Evolutionary conservation across 1,139 yeast genomes (phyloP), one percentile per base, ranked within the genome.

Genomic region (Taphrina pruni): DNA sequence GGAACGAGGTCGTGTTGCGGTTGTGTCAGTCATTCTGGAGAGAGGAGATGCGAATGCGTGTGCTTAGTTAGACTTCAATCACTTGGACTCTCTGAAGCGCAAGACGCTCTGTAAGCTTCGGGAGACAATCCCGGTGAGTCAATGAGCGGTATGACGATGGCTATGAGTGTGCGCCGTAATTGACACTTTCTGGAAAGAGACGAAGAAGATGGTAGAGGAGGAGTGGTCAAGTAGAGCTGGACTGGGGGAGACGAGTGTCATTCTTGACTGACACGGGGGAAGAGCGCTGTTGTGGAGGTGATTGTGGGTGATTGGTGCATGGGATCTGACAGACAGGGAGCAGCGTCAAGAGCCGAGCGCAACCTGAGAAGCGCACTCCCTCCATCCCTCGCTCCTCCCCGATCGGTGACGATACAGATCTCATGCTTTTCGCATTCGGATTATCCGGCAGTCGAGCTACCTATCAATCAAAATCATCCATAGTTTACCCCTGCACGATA

Each of bases 1-100:
- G 38, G 62, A 58, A 8, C 62, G 51, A 6, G 39, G 32, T 20
- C 60, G 26, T 41, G 46, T 9, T 20, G 39, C 35, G 12, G 62
- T 41, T 58, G 62, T 46, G 52, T 58, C 62, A 11, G 51, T 58
- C 62, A 58, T 58, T 36, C 39, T 54, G 58, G 17, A 14, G 48
- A 45, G 6, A 2, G 2, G 48, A 26, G 32, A 26, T 26, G 32
- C 32, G 32, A 26, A 26, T 26, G 32, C 32, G 32, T 26, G 32
- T 26, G 32, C 32, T 26, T 26, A 4, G 4, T 26, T 26, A 4
- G 4, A 26, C 32, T 26, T 26, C 32, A 26, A 4, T 26, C 4
- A 26, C 32, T 26, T 26, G 32, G 32, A 26, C 32, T 26, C 4
- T 26, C 32, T 26, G 43, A 14, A 32, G 38, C 38, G 38, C 26